Base-by-base conservation (phyloP, 2,329 filamentous ascomycete genomes). In the Coleophoma eucalyptorum region DNA sequence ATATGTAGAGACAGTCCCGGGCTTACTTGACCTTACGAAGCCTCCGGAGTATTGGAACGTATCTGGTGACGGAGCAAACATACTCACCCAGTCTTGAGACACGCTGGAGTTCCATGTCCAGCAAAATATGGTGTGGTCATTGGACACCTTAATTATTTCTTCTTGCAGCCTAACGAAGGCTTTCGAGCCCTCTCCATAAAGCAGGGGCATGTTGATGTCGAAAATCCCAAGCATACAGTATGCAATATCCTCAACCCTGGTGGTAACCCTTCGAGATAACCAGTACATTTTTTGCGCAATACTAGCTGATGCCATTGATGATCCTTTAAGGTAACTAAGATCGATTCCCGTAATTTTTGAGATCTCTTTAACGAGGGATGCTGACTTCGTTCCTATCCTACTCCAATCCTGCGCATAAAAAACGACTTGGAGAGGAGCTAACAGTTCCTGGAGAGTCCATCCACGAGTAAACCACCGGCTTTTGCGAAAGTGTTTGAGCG, bases 181-280 rank as follows among this genome's bases (percentile, higher is more conserved):
- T 0, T 58, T 62, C 0, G 16, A 1, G 0, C 67, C 67, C 43
- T 71, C 67, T 0, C 73, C 73, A 48, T 76, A 76, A 0, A 75
- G 38, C 5, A 75, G 54, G 0, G 72, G 67, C 67, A 76, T 73
- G 35, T 70, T 68, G 16, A 76, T 63, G 1, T 61, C 61, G 31
- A 76, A 75, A 0, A 76, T 61, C 0, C 73, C 73, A 3, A 76
- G 51, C 0, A 76, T 58, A 12, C 65, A 73, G 34, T 76, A 76
- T 0, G 72, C 70, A n/a, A 65, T 62, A 41, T 76, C 74, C 43
- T 76, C 72, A 0, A 47, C 10, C 3, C 68, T 55, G 0, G 63
- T 66, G 0, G 71, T 72, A 1, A 55, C 21, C 0, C 72, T 61
- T 3, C 56, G 42, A 0, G 69, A 60, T 1, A 69, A 70, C 72